These are phyloP conservation scores for Trichosporon sp. DNA, from an alignment of 1,284 basidiomycete genomes.

Conservation along the genomic window DNA sequence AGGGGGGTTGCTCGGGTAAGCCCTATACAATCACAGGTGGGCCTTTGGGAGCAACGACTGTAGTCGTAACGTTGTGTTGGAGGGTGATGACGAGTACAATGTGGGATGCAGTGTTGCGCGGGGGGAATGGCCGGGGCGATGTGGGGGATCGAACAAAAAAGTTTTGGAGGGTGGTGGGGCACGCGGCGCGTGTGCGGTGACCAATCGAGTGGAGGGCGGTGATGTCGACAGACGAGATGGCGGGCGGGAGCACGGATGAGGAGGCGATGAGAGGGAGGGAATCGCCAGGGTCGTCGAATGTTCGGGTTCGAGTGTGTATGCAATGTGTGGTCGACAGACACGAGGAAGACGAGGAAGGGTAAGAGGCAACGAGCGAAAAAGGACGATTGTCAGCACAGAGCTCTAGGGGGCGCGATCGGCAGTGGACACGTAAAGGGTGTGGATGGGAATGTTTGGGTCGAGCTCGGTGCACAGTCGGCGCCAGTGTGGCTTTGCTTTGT, in stretches of 20 bases:
- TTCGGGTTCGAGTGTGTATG: constrained; percentile 18
- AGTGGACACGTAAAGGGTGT: neutral
- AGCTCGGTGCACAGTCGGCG: neutral
- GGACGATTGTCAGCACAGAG: constrained; percentile 16
- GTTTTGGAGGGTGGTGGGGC: neutral
- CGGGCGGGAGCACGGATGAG: neutral
- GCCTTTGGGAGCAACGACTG: constrained; percentile 11
- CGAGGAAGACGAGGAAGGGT: neutral
- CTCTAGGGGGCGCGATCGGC: neutral
- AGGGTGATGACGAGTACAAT: neutral
- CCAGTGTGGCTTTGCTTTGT: neutral
- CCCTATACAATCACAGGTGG: constrained; percentile 19
- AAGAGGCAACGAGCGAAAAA: constrained; percentile 1
- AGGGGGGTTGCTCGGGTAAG: constrained; percentile 8
- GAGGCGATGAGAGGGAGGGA: neutral
- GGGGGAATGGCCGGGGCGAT: neutral
- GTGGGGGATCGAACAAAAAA: constrained; percentile 3
- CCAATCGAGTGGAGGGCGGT: neutral
- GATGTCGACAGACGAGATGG: neutral
- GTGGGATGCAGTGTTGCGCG: neutral
- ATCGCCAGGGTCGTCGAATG: constrained; percentile 4
- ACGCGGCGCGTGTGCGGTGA: constrained; percentile 5
- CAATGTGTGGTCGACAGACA: neutral
- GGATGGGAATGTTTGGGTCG: constrained; percentile 4
- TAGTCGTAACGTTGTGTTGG: neutral